Conservation (phyloP, 176 grass and related monocot genomes). For the Echinochloa phyllopogon region DNA sequence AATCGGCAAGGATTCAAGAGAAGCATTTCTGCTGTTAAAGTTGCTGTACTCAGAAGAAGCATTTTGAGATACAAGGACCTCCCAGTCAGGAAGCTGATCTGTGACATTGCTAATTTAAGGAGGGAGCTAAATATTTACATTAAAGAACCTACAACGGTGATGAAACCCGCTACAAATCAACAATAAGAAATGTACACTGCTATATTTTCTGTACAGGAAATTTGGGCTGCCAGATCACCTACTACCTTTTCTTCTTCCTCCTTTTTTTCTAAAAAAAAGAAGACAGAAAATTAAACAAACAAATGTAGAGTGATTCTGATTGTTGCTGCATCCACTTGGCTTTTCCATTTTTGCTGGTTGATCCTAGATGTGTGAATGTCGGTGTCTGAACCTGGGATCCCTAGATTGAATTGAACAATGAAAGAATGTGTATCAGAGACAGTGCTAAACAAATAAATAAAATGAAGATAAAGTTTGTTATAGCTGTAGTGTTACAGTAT, state of each 20-base stretch:
- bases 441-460: not conserved
- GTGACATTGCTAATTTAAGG: constrained; percentile 39
- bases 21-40: not conserved
- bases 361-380: constrained; percentile 43
- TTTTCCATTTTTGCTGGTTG: not conserved
- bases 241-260: not conserved
- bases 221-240: constrained; percentile 23
- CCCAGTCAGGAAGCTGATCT: not conserved
- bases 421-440: constrained; percentile 24
- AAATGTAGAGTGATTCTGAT: constrained; percentile 6
- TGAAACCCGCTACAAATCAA: constrained; percentile 24
- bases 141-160: constrained; percentile 33
- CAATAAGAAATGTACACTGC: constrained; percentile 34
- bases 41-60: constrained; percentile 17
- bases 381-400: constrained; percentile 50
- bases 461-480: not conserved
- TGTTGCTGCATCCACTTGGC: not conserved
- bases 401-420: constrained; percentile 43
- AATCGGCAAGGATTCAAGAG: no score
- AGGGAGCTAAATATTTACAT: constrained; percentile 55
- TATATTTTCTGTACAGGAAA: constrained; percentile 56
- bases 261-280: not conserved
- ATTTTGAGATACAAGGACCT: constrained; percentile 31
- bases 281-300: not conserved
- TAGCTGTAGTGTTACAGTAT: not conserved